Evolutionary conservation across 2,329 filamentous ascomycete genomes (phyloP), one percentile per base, ranked within the genome.

Genomic region (Colletotrichum coccodes): DNA sequence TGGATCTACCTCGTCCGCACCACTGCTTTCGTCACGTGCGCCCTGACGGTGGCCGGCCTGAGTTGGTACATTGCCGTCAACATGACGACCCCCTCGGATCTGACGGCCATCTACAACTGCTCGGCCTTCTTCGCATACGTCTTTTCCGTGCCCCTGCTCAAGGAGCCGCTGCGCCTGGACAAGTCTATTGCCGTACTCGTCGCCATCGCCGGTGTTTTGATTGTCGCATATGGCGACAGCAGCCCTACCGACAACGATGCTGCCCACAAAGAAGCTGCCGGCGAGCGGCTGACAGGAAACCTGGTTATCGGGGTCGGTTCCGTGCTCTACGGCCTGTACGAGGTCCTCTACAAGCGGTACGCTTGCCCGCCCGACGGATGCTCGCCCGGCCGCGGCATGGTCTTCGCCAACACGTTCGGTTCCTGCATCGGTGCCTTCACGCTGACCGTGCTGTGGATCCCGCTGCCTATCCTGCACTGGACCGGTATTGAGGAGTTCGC

Each of bases 91-190:
- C 92, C 96, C 3, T 94, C 92, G 72, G 96, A 99, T 79, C 82
- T 99, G 74, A 99, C 96, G 0, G 96, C 96, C 61, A 99, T 99
- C 75, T 99, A 99, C 87, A 99, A 99, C 82, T 99, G 96, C 85
- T 97, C 94, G 60, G 95, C 96, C 67, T 99, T 99, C 82, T 99
- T 99, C 79, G 96, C 96, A 56, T 99, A 99, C 78, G 95, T 94
- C 14, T 99, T 99, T 78, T 97, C 93, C 52, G 94, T 99, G 50
- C 94, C 95, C 1, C 82, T 99, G 21, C 85, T 99, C 3, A 90
- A 93, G 65, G 96, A 99, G 79, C 94, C 92, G 72, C 82, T 98
- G 14, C 90, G 94, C 26, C 82, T 91, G 42, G 94, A 94, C 81
- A 99, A 99, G 83, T 91, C 94, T 32, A 78, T 97, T 58, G 93